Evolutionary conservation across 1,284 basidiomycete genomes (phyloP), one percentile per base, ranked within the genome.

Genomic region (Malassezia equina): DNA sequence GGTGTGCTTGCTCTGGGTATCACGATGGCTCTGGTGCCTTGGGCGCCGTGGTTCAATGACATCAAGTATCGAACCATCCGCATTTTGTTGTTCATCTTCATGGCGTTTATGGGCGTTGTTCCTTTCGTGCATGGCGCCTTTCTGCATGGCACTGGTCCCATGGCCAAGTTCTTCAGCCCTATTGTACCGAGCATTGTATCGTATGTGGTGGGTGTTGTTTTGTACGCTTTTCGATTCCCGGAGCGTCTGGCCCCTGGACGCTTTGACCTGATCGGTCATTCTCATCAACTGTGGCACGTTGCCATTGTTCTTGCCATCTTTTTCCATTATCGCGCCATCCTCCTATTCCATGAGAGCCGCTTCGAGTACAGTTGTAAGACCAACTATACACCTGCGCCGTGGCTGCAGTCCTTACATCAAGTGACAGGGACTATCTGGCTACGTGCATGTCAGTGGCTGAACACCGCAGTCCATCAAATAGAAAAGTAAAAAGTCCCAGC

Each of bases 221-320:
- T 74, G 21, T 74, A 74, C 48, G 69, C 66, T 0, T 53, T 64
- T 4, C 67, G 73, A 19, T 64, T 67, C 36, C 72, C 72, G 1
- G 72, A 74, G 55, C 60, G 66, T 29, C 60, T 60, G 49, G 59
- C 58, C 15, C 72, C 72, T 0, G 72, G 72, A 13, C 47, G 58
- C 1, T 74, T 73, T 33, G 72, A 74, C 33, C 51, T 68, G 6
- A 58, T 60, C 45, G 69, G 69, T 24, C 70, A 74, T 33, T 69
- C 71, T 8, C 72, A 74, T 49, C 70, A 73, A 58, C 55, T 70
- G 11, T 74, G 72, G 72, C 72, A 74, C 49, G 46, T 71, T 8
- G 62, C 64, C 24, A 70, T 74, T 32, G 64, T 73, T 7, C 31
- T 71, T 15, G 72, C 72, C 21, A 73, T 74, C 45, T 52, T 64